phyloP scores from a whole-genome alignment of 1,139 yeast species.

The Diutina pseudorugosa region DNA sequence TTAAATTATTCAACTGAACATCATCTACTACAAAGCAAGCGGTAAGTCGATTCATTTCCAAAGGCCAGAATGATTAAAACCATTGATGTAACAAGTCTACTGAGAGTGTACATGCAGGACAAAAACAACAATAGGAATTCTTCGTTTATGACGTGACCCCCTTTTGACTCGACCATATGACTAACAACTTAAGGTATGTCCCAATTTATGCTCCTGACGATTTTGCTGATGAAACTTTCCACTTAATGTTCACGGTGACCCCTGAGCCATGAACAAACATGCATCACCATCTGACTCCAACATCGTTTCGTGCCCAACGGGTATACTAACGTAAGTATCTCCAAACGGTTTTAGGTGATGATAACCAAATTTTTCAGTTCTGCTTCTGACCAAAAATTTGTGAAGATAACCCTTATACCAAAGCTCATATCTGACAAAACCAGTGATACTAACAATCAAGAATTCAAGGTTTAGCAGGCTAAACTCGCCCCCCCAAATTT shows the following conservation, averaged over 20 bases:
- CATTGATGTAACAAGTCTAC: constrained; percentile 5
- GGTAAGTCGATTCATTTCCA: neutral
- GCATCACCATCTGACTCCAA: constrained; percentile 80
- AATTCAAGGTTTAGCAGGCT: neutral
- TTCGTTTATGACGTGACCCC: constrained; percentile 6
- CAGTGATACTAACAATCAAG: neutral
- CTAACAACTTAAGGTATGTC: neutral
- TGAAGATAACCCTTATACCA: constrained; percentile 53
- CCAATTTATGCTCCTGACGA: no score
- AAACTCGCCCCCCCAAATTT: no score
- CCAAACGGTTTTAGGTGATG: constrained; percentile 31
- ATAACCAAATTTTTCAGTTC: constrained; percentile 61
- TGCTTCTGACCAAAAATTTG: constrained; percentile 68
- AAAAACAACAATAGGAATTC: constrained; percentile 6
- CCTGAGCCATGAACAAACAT: constrained; percentile 60
- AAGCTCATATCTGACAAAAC: constrained; percentile 19
- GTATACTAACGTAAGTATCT: constrained; percentile 1
- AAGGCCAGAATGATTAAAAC: constrained; percentile 5
- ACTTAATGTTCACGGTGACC: constrained; percentile 48
- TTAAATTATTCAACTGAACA: neutral
- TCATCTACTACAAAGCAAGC: neutral
- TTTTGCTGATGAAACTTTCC: constrained; percentile 26
- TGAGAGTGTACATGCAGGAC: constrained; percentile 7
- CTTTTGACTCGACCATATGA: neutral
- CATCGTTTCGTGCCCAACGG: neutral